Evolutionary conservation across 2,329 filamentous ascomycete species (phyloP).

Genomic region (Microdochium trichocladiopsis): DNA sequence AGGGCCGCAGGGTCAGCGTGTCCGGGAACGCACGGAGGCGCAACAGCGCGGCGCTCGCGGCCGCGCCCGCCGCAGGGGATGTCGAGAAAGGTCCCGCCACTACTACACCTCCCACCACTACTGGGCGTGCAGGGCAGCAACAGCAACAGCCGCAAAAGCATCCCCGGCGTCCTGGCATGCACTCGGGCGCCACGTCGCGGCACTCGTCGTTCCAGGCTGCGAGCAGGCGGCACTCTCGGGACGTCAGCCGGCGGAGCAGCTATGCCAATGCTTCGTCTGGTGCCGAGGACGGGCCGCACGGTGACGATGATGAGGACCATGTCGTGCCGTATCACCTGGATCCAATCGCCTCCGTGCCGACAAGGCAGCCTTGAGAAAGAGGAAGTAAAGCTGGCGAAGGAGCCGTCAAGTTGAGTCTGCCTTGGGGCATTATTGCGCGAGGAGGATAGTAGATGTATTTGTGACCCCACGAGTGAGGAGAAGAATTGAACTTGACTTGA

Average conservation of each 20-base stretch:
- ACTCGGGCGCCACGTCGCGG: background rate
- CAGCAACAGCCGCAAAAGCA: background rate
- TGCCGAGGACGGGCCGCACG: no score
- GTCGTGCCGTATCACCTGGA: background rate
- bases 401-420: no score
- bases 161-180: background rate
- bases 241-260: background rate
- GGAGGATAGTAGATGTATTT: no score
- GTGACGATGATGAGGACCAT: background rate
- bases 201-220: background rate
- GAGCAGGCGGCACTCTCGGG: background rate
- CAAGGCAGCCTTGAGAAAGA: background rate
- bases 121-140: background rate
- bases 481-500: no score
- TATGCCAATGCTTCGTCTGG: background rate
- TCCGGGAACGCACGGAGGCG: background rate
- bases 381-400: no score
- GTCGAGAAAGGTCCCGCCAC: background rate
- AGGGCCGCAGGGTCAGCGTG: slow-evolving; percentile 3
- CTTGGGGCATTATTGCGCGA: no score
- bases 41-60: background rate
- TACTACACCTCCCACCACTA: no score
- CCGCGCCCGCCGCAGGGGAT: background rate
- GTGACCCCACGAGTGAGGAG: no score
- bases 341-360: background rate